These are phyloP conservation scores for Dactylellina drechsleri DNA, from an alignment of 2,329 filamentous ascomycete genomes.

Conservation along the genomic window DNA sequence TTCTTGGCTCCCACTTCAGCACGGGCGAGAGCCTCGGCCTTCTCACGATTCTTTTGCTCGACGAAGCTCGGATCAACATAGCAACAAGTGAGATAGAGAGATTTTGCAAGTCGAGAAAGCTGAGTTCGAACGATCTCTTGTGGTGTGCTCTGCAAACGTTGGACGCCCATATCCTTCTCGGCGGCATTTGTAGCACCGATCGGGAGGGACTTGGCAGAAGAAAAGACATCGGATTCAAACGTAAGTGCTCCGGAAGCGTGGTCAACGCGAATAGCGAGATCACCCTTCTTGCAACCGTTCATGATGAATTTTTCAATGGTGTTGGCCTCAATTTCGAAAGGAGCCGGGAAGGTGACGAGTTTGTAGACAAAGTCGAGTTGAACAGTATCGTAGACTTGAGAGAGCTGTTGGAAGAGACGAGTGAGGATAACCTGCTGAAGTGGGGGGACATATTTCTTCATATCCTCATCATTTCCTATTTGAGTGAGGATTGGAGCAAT, in stretches of 20 bases:
- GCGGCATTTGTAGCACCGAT: constrained; percentile 86
- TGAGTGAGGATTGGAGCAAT: constrained; percentile 94
- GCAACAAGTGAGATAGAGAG: constrained; percentile 91
- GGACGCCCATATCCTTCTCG: constrained; percentile 86
- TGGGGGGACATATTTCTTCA: constrained; percentile 95
- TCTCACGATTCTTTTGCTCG: constrained; percentile 79
- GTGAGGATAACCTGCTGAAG: constrained; percentile 99
- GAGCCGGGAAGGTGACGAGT: constrained; percentile 93
- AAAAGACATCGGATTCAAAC: constrained; percentile 98
- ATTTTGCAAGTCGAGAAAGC: constrained; percentile 88
- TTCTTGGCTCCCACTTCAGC: constrained; percentile 88
- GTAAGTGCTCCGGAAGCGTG: constrained; percentile 94
- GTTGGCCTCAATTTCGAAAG: constrained; percentile 87
- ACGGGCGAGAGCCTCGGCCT: constrained; percentile 80
- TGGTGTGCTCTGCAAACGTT: constrained; percentile 95
- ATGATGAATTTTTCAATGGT: constrained; percentile 99
- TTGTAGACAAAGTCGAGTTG: constrained; percentile 92
- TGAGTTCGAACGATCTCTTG: constrained; percentile 97
- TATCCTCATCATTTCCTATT: constrained; percentile 92
- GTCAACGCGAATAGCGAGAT: constrained; percentile 93
- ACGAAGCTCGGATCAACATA: constrained; percentile 93
- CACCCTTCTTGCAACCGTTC: constrained; percentile 99
- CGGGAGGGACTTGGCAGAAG: constrained; percentile 87
- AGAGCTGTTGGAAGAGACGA: constrained; percentile 97
- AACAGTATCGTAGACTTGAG: constrained; percentile 98